These are phyloP conservation scores for Cladosporium sp. DNA, from an alignment of 2,329 filamentous ascomycete species.

Conservation along the genomic window DNA sequence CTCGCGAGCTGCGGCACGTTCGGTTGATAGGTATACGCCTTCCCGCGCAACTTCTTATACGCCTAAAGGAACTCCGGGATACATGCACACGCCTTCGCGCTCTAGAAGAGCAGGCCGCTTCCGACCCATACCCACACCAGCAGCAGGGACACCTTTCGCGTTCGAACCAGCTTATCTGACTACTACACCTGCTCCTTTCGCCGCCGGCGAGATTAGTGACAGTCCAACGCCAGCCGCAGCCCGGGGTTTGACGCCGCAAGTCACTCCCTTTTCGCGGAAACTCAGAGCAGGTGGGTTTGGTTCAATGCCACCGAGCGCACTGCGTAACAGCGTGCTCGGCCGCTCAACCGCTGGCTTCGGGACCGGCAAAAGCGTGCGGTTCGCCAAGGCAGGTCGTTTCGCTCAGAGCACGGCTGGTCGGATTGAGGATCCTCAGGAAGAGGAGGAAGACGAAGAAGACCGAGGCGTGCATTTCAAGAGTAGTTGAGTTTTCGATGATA, in stretches of 20 bases:
- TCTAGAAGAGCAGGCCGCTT: slow-evolving; percentile 24
- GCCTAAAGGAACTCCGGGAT: slow-evolving; percentile 25
- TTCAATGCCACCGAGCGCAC: slow-evolving; percentile 5
- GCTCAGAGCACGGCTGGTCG: slow-evolving; percentile 1
- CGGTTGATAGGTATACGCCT: slow-evolving; percentile 8
- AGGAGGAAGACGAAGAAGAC: background rate
- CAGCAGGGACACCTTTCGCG: slow-evolving; percentile 26
- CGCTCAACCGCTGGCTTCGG: background rate
- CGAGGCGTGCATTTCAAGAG: background rate
- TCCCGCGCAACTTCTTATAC: slow-evolving; percentile 3
- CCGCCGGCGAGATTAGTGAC: background rate
- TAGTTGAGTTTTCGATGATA: too few species aligned
- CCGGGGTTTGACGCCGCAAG: slow-evolving; percentile 28
- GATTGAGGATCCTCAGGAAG: background rate
- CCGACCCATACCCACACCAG: slow-evolving; percentile 27
- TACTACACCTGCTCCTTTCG: slow-evolving; percentile 25
- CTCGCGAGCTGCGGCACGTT: slow-evolving; percentile 24
- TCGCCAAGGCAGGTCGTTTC: slow-evolving; percentile 7
- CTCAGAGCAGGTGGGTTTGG: slow-evolving; percentile 23
- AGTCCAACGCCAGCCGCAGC: slow-evolving; percentile 14
- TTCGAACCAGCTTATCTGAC: slow-evolving; percentile 24
- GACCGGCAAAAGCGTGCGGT: slow-evolving; percentile 14
- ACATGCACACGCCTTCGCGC: slow-evolving; percentile 43
- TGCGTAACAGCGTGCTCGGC: slow-evolving; percentile 4
- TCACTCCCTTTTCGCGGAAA: slow-evolving; percentile 37